A percentile compares a stretch with the other conserved stretches of the same genome.
Evolutionary conservation across 257 asterid species (phyloP).

Genomic region (Gynochthodes officinalis): DNA sequence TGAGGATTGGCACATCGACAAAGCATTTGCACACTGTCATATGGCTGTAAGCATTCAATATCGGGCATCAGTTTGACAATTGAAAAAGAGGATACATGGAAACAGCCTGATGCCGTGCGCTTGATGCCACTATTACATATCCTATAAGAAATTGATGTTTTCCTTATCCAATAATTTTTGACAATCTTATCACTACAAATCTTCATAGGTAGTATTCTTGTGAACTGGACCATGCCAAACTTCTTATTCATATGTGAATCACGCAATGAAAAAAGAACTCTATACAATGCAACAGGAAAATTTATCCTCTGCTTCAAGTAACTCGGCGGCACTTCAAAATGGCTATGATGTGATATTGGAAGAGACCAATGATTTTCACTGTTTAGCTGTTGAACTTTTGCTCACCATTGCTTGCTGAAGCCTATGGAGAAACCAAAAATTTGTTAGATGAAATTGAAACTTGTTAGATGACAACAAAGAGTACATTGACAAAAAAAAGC

Average conservation of each 20-base stretch:
- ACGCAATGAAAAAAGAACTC: slow-evolving; percentile 25
- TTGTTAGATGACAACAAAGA: background rate
- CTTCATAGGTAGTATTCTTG: slow-evolving; percentile 7
- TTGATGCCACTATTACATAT: slow-evolving; percentile 9
- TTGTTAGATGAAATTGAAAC: background rate
- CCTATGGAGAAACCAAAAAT: slow-evolving; percentile 22
- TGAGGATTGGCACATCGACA: background rate
- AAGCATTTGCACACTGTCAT: background rate
- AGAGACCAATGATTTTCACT: background rate
- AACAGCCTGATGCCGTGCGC: slow-evolving; percentile 17
- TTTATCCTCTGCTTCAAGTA: slow-evolving; percentile 4
- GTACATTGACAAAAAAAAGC: background rate
- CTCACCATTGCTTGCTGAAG: slow-evolving; percentile 31
- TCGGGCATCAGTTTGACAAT: background rate
- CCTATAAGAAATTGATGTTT: slow-evolving; percentile 18
- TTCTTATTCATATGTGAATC: slow-evolving; percentile 30
- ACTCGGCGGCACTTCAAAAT: slow-evolving; percentile 2
- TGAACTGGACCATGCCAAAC: slow-evolving; percentile 15
- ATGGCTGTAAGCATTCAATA: background rate
- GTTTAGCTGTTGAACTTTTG: slow-evolving; percentile 40
- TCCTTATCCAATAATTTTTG: slow-evolving; percentile 20
- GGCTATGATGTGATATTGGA: slow-evolving; percentile 1
- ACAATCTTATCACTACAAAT: background rate
- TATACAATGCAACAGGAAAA: slow-evolving; percentile 21
- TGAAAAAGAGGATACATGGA: slow-evolving; percentile 1